Base-by-base conservation (phyloP, 2,329 filamentous ascomycete genomes). In the Phyllosticta citribraziliensis region DNA sequence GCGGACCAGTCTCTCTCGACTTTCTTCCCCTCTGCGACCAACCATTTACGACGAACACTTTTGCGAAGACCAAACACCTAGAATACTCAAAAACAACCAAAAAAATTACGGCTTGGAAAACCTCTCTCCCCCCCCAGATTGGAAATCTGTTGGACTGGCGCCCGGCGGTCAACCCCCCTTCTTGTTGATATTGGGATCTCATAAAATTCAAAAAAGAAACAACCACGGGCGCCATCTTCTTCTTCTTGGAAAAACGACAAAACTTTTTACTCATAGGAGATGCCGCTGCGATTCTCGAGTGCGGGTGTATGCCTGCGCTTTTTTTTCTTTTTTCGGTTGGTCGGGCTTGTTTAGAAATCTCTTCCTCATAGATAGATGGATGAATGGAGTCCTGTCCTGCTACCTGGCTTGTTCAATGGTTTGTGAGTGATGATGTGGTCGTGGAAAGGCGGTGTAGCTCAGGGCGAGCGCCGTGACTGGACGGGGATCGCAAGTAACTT, bases 251-350 rank as follows among this genome's bases (percentile, higher is more conserved):
- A 22, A 40, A 27, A 10, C 9, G n/a, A 25, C 5, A 19, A 25
- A n/a, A 35, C 12, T 25, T 14, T 17, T 17, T 27, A 9, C 22
- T 10, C 12, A 52, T 1, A 50, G 33, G 56, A 40, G 52, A 59
- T 59, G 57, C 57, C 56, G 20, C 9, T 50, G 52, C 6, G 22
- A 50, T 54, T 59, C 33, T 55, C 57, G 57, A 59, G 57, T 19
- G 14, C 52, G 57, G 57, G 30, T 58, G 24, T 9, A 6, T 8
- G 10, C 19, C 52, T 27, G 52, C 20, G 20, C 24, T 58, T 24
- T 20, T 58, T 35, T n/a, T 27, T 52, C 20, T 47, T 25, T 6
- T 47, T 47, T n/a, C n/a, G 40, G 40, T n/a, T 47, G 40, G n/a
- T 47, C n/a, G 17, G 40, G 3, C 3, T 5, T 17, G 40, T 47